Percentiles rank a stretch among this genome's conserved stretches.
These are phyloP conservation scores for Castanea crenata DNA, from an alignment of 306 rosid genomes.

Conservation along the genomic window DNA sequence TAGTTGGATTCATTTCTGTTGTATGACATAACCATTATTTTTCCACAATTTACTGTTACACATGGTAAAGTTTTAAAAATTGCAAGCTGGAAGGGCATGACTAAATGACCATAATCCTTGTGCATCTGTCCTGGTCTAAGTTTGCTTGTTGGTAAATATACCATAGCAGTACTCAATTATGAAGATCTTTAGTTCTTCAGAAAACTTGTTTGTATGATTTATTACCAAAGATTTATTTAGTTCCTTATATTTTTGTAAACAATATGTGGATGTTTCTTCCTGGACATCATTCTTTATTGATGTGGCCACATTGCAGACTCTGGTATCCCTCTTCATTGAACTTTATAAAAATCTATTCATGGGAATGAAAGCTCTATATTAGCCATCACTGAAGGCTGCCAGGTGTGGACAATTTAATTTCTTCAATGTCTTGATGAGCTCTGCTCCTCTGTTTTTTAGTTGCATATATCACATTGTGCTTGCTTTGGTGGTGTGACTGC, in stretches of 20 bases:
- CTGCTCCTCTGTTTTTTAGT: constrained; percentile 10
- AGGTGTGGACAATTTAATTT: constrained; percentile 43
- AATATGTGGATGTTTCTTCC: neutral
- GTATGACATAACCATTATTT: too few relatives aligned
- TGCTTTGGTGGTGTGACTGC: constrained; percentile 30
- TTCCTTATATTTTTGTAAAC: neutral
- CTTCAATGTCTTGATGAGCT: constrained; percentile 17
- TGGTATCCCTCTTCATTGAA: constrained; percentile 70
- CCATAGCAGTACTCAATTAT: too few relatives aligned
- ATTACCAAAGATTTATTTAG: neutral
- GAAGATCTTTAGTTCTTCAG: too few relatives aligned
- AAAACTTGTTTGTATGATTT: neutral
- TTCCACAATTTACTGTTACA: too few relatives aligned
- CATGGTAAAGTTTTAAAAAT: too few relatives aligned
- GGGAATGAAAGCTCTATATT: constrained; percentile 60
- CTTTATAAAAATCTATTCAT: constrained; percentile 48
- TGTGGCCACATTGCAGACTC: constrained; percentile 53
- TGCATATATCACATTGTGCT: constrained; percentile 10
- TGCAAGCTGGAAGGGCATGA: too few relatives aligned
- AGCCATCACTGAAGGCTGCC: constrained; percentile 86
- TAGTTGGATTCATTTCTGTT: too few relatives aligned
- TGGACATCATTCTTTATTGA: constrained; percentile 5
- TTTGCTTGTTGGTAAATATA: too few relatives aligned
- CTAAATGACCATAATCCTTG: too few relatives aligned
- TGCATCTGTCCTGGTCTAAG: too few relatives aligned